Conservation (phyloP, 345 rosid species). For the Conringia planisiliqua region DNA sequence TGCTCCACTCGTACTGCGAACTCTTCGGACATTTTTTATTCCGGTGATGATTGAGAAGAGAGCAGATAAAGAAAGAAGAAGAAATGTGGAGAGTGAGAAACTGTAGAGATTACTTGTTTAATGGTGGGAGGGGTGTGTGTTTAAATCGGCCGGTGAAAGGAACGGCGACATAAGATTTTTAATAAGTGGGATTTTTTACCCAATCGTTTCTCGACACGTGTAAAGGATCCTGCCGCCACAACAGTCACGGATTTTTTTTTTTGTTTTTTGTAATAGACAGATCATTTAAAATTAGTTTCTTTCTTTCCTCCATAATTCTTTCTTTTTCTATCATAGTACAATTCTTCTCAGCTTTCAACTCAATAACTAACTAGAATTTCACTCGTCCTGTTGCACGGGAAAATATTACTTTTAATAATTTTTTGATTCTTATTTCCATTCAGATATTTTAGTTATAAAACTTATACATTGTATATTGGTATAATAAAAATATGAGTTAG, state of each 20-base stretch:
- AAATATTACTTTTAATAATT: too few relatives aligned
- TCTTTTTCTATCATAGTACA: too few relatives aligned
- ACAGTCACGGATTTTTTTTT: conserved; percentile 1
- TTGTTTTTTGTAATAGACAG: too few relatives aligned
- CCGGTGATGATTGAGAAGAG: conserved; percentile 1
- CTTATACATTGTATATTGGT: too few relatives aligned
- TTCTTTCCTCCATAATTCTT: background rate
- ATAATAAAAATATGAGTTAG: too few relatives aligned
- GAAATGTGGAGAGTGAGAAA: background rate
- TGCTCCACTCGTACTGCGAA: conserved; percentile 60
- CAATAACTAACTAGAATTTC: too few relatives aligned
- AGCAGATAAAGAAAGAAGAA: background rate
- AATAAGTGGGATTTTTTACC: background rate
- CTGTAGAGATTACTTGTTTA: conserved; percentile 2
- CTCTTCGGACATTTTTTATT: conserved; percentile 47
- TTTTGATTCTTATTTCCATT: too few relatives aligned
- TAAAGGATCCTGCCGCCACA: conserved; percentile 26
- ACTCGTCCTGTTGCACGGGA: too few relatives aligned
- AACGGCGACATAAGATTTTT: conserved; percentile 5
- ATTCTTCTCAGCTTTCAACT: too few relatives aligned
- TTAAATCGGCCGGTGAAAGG: conserved; percentile 34
- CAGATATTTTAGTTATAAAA: too few relatives aligned
- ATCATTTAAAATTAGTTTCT: background rate
- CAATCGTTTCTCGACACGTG: conserved; percentile 1
- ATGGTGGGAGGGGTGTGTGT: background rate